Evolutionary conservation across 164 flowering plant species (phyloP), one percentile per base, ranked within the genome.

Genomic region (Aristolochia californica): DNA sequence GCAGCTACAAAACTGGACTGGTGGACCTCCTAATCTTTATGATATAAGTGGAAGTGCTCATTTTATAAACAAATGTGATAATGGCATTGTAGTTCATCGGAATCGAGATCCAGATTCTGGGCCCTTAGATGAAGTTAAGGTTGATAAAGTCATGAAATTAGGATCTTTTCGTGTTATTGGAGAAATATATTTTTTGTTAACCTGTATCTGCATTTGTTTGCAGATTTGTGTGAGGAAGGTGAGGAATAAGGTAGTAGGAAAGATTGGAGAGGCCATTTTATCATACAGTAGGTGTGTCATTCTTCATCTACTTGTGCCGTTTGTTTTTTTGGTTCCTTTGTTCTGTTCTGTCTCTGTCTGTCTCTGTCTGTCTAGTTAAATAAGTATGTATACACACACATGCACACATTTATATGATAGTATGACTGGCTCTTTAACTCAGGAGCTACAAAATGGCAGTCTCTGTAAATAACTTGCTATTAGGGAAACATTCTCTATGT

Each of bases 21-120:
- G 99, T 21, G 74, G 62, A 51, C 80, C 99, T 50, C 99, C 99
- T 43, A 90, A 80, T 75, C 71, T 94, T 59, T 94, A 94, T 66
- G 97, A 94, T 65, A 94, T 94, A 26, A 94, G 99, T 76, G 99
- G 99, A 65, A 94, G 99, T 77, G 99, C 99, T 58, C 99, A 94
- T 62, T 94, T 94, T 57, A 90, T 94, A 53, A 94, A 94, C 82
- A 90, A 94, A 67, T 94, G 99, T 70, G 99, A 94, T 71, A 94
- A 94, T 72, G 99, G 99, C 24, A 86, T 94, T 66, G 96, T 94
- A 27, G 68, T 94, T 68, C 99, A 94, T 64, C 94, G 99, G 23
- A 93, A 89, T 64, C 80, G 97, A 54, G 91, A 93, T 68, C 83
- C 82, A 22, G 70, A 74, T 7, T 72, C 80, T 54, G 97, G 94